Base-by-base conservation (phyloP, 345 rosid species). In the Rhodomyrtus tomentosa region DNA sequence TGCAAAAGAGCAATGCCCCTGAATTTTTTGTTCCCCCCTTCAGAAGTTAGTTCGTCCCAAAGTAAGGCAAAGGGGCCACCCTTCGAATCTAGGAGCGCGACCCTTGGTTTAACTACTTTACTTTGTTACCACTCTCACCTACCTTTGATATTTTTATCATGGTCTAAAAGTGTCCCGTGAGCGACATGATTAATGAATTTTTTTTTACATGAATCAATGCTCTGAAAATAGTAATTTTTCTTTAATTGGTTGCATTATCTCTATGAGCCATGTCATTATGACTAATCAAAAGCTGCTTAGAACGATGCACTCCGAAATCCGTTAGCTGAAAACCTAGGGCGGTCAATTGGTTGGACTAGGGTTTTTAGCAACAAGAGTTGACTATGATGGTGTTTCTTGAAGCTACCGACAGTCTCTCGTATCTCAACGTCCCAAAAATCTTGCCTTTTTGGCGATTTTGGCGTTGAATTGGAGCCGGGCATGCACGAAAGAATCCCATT, bases 271-370 rank as follows among this genome's bases (percentile, higher is more conserved):
- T 16, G 50, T 36, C 59, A 62, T 50, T 38, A 50, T 62, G 55
- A 84, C 59, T 73, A 73, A 74, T 84, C 50, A 53, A 51, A 51
- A 68, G 56, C 55, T 84, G 73, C 42, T 54, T 56, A 16, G 84
- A 58, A 82, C 5, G 53, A 50, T 48, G 45, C 83, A 29, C 29
- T 2, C 27, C 12, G 68, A 83, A 83, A 83, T 27, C 84, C 36
- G 38, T 55, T 25, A 83, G 84, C 84, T 83, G 18, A n/a, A 83
- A 83, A 83, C 84, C 36, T 45, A 48, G 7, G 79, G 84, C 84
- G 79, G 83, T 56, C 84, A 40, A 51, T 82, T 36, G 50, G 36
- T 82, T 82, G 1, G 22, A 5, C 45, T 68, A 68, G 9, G 24
- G 45, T 68, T 8, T 8, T 32, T 32, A 18, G 76, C 76, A 68